phyloP scores from a whole-genome alignment of 768 basidiomycete species.

The Basidioascus undulatus region DNA sequence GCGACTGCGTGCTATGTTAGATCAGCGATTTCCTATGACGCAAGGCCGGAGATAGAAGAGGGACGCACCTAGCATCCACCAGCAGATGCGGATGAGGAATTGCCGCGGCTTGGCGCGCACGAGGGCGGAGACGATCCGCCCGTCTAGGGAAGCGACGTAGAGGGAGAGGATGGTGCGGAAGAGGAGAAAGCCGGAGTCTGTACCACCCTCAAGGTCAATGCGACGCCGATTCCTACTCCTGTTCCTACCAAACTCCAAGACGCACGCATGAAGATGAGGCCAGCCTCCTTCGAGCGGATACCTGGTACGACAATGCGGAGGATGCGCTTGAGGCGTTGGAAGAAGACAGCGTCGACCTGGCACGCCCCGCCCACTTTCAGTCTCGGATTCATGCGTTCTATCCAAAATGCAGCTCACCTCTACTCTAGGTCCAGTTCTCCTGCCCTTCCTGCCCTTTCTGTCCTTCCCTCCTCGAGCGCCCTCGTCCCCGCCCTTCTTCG shows the following conservation, averaged over 20 bases:
- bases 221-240: too few species aligned
- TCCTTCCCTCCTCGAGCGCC: too few species aligned
- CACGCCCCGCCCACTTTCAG: background rate
- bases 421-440: conserved; percentile 5
- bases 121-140: conserved; percentile 78
- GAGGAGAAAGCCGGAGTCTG: conserved; percentile 67
- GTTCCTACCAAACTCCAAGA: too few species aligned
- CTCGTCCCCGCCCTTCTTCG: background rate
- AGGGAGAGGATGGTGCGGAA: conserved; percentile 76
- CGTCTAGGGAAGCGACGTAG: conserved; percentile 83
- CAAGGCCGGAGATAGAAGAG: background rate
- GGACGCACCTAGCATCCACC: conserved; percentile 79
- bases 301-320: conserved; percentile 73
- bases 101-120: conserved; percentile 57
- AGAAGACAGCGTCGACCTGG: conserved; percentile 80
- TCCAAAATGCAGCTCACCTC: conserved; percentile 6
- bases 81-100: conserved; percentile 62
- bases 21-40: too few species aligned
- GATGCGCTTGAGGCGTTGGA: conserved; percentile 47
- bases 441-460: background rate
- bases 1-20: too few species aligned
- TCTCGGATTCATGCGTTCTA: background rate
- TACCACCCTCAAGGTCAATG: too few species aligned
- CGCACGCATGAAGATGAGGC: conserved; percentile 64
- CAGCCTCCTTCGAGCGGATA: conserved; percentile 60